Evolutionary conservation across 2,329 filamentous ascomycete species (phyloP), one percentile per base, ranked within the genome.

Genomic region (Ascochyta rabiei): DNA sequence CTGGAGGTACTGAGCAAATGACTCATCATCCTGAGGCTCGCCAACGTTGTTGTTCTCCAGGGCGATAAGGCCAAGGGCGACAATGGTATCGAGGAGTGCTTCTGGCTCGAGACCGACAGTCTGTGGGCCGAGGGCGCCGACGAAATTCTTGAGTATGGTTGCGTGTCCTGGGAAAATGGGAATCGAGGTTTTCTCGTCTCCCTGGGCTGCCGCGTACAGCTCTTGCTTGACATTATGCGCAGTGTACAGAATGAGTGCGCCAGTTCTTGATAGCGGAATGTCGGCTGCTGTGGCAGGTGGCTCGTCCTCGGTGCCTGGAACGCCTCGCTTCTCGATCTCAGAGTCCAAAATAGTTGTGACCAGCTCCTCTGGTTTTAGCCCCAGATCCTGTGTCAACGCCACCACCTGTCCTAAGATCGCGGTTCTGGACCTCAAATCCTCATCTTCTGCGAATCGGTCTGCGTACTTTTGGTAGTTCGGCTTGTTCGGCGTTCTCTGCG

Each of bases 351-450:
- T 72, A 6, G 82, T 77, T 15, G 72, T 67, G 8, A 82, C 66
- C 4, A 86, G 73, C 8, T 82, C 77, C 8, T 78, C 64, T 10
- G 79, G 79, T 21, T 78, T 70, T 23, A 86, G 62, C 1, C 77
- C 79, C 24, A 86, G 74, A 60, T 86, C 84, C 47, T 84, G 81
- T 15, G 87, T 83, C 48, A 91, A 78, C 16, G 87, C 85, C 78
- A 87, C 86, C 21, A 93, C 76, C 67, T 92, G 87, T 0, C 89
- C 89, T n/a, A 90, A 81, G 41, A 89, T 82, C 6, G 84, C 82
- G 57, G 90, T 85, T 53, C 84, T 81, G 15, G 82, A 82, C 54
- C 85, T 81, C 28, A 91, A 75, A 35, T 81, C 76, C 35, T 86
- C 81, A 13, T 89, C 82, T 37, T 87, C 81, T 39, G 85, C 84